Percentiles rank a stretch among this genome's conserved stretches.
Conservation (phyloP, 192 early-diverging fungal species). For the Podila verticillata region DNA sequence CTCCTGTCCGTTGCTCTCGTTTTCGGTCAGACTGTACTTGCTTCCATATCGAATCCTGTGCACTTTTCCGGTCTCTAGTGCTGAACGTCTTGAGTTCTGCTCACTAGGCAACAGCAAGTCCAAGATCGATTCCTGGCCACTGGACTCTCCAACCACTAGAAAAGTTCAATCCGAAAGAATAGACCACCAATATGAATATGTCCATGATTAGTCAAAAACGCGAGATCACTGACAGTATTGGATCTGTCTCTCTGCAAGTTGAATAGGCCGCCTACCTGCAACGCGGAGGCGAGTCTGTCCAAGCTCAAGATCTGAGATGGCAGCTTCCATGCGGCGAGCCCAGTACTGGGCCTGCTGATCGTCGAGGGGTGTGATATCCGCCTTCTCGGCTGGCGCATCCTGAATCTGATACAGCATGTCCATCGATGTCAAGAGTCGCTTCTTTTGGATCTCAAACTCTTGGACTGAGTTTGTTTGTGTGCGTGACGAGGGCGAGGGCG, state of each 20-base stretch:
- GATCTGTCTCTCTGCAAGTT: not conserved
- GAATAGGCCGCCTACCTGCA: not conserved
- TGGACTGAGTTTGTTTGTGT: not conserved
- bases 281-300: constrained; percentile 25
- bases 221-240: not conserved
- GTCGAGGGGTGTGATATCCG: constrained; percentile 25
- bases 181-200: not conserved
- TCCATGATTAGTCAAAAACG: not conserved
- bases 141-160: constrained; percentile 39
- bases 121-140: constrained; percentile 43
- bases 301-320: constrained; percentile 32
- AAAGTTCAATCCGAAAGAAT: not conserved
- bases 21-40: constrained; percentile 18
- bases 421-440: constrained; percentile 28
- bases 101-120: constrained; percentile 42
- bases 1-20: constrained; percentile 12
- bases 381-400: constrained; percentile 33
- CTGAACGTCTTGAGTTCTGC: constrained; percentile 22
- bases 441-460: constrained; percentile 30
- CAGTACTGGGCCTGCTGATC: constrained; percentile 45
- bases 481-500: not conserved
- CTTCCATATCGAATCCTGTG: constrained; percentile 42
- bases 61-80: constrained; percentile 44
- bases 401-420: constrained; percentile 48
- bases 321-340: constrained; percentile 37